Conservation (phyloP, 495 filamentous ascomycete species). For the Penicillium silybi region DNA sequence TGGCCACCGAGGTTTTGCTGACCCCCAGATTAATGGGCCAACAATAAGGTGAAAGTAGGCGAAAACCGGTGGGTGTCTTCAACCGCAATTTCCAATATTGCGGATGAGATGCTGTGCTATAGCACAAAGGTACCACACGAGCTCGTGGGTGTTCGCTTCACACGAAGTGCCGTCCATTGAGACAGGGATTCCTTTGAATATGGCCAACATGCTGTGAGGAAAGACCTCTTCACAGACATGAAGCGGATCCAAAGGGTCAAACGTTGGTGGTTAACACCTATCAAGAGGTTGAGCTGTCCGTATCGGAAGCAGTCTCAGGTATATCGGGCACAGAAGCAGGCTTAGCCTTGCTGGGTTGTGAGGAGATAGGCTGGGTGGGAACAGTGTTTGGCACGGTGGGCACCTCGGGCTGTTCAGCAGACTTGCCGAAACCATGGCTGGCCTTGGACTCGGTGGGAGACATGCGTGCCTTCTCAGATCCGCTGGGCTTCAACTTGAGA, state of each 20-base stretch:
- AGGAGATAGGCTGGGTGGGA: constrained; percentile 33
- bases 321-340: constrained; percentile 13
- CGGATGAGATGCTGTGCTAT: background rate
- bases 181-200: background rate
- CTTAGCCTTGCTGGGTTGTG: constrained; percentile 10
- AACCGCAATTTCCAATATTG: background rate
- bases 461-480: constrained; percentile 30
- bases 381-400: constrained; percentile 25
- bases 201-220: background rate
- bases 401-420: constrained; percentile 14
- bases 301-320: constrained; percentile 27
- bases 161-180: background rate
- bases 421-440: constrained; percentile 15
- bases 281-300: constrained; percentile 20
- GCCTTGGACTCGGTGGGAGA: constrained; percentile 32
- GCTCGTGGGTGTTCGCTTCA: background rate
- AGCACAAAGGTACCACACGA: background rate
- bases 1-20: background rate
- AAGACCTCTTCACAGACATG: background rate
- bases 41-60: background rate
- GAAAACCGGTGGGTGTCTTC: background rate
- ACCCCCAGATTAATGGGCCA: constrained; percentile 1
- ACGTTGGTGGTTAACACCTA: too few species aligned
- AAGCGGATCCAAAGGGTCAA: background rate
- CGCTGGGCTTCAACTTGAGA: constrained; percentile 29